Evolutionary conservation across 257 asterid genomes (phyloP), one percentile per base, ranked within the genome.

Genomic region (Nicotiana otophora): DNA sequence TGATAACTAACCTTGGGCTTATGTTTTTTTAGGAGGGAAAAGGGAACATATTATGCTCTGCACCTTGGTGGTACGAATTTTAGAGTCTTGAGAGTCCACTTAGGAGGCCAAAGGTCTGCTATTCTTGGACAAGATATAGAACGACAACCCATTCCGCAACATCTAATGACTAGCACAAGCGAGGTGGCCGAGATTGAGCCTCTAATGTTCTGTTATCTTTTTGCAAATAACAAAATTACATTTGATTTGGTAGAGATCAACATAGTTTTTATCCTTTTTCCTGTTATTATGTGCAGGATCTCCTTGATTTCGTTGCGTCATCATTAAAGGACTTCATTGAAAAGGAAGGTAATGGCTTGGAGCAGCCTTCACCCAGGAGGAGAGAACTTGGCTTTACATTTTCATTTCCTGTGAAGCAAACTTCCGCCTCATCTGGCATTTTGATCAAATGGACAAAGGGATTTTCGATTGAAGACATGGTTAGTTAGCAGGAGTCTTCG

Each of bases 311-410:
- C 84, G 88, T 93, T 81, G 98, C 96, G 12, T 82, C 91, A 69
- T 84, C 92, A 9, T 72, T 95, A 53, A 88, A 89, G 87, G 87
- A 90, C 42, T 90, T 93, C 83, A 89, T 87, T 82, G 97, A 86
- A 75, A 89, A 81, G 85, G 96, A 90, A 75, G 94, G 82, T 68
- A 81, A 81, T 76, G 86, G 19, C 48, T 68, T 86, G 1, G 91
- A 86, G 62, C 74, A 65, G 83, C 85, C 89, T 16, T 86, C 82
- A 81, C 69, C 68, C 70, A 88, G 78, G 83, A 85, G 78, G 78
- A 87, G 87, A 85, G 94, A 87, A 48, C 93, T 95, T 31, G 98
- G 98, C 81, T 93, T 95, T 91, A 95, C 98, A 77, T 93, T 95
- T 81, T 93, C 98, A 3, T 95, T 92, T 85, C 98, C 98, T 2